phyloP scores from a whole-genome alignment of 371 early-diverging fungal genomes.

The Syncephalastrum contaminatum region DNA sequence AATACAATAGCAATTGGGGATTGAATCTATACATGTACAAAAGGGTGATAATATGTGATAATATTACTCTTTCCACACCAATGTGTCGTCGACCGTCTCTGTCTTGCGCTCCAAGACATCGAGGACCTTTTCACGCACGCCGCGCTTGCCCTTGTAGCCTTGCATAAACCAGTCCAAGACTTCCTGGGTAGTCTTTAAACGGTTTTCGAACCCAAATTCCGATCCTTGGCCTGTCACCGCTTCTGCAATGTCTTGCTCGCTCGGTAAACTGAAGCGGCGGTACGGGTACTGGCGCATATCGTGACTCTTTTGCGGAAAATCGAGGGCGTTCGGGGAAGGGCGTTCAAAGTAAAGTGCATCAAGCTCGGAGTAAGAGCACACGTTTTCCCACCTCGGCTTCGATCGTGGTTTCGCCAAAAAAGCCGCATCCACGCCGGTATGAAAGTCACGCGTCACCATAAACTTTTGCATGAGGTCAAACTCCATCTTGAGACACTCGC shows the following conservation, averaged over 20 bases:
- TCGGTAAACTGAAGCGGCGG: conserved; percentile 72
- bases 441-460: conserved; percentile 57
- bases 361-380: conserved; percentile 47
- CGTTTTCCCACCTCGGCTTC: conserved; percentile 15
- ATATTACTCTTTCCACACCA: conserved; percentile 2
- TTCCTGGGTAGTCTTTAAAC: conserved; percentile 56
- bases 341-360: conserved; percentile 57
- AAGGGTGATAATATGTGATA: too few relatives aligned
- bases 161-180: conserved; percentile 68
- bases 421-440: conserved; percentile 41
- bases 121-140: conserved; percentile 58
- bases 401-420: conserved; percentile 16
- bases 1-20: too few relatives aligned
- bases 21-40: too few relatives aligned
- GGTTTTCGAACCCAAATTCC: conserved; percentile 50
- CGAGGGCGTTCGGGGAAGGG: conserved; percentile 28
- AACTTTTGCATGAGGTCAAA: conserved; percentile 77
- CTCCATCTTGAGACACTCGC: conserved; percentile 84
- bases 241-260: conserved; percentile 70
- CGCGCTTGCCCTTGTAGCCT: conserved; percentile 55
- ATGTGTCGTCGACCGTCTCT: conserved; percentile 3
- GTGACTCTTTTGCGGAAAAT: conserved; percentile 27
- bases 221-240: conserved; percentile 60
- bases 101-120: conserved; percentile 68
- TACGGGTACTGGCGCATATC: conserved; percentile 68